phyloP scores from a whole-genome alignment of 2,329 filamentous ascomycete species.

The Fusarium avenaceum region DNA sequence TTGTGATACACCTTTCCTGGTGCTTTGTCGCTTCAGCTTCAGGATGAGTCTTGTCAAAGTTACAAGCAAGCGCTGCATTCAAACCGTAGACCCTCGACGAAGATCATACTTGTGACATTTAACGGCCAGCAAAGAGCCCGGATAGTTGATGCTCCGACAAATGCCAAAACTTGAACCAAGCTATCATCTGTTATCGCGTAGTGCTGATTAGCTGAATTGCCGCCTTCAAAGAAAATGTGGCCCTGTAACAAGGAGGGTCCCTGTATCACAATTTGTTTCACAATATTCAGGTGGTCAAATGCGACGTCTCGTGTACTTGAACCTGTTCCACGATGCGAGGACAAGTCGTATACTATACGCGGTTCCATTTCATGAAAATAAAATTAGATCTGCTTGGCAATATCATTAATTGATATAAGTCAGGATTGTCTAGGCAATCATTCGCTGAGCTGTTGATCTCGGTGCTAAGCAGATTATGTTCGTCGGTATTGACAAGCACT shows the following conservation, averaged over 20 bases:
- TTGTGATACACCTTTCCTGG: background rate
- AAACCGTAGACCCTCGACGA: conserved; percentile 4
- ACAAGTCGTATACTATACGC: too few relatives aligned
- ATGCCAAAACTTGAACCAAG: background rate
- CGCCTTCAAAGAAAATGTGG: too few relatives aligned
- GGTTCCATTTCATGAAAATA: too few relatives aligned
- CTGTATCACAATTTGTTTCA: conserved; percentile 28
- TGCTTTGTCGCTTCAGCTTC: background rate
- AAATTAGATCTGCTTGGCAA: too few relatives aligned
- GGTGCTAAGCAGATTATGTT: too few relatives aligned
- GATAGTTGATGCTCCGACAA: background rate
- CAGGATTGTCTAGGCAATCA: too few relatives aligned
- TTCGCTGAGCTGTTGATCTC: too few relatives aligned
- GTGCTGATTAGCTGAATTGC: background rate
- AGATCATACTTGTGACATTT: background rate
- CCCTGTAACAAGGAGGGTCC: conserved; percentile 22
- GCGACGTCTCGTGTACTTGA: background rate
- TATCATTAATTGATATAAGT: too few relatives aligned
- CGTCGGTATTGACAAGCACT: too few relatives aligned
- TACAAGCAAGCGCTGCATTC: background rate
- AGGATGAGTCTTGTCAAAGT: background rate
- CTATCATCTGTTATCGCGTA: too few relatives aligned
- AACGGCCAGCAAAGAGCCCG: conserved; percentile 1
- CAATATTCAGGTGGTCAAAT: background rate
- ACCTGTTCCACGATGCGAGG: background rate